Percentiles rank a stretch among this genome's conserved stretches.
Conservation (phyloP, 331 rosid species). For the Malus hybrid region DNA sequence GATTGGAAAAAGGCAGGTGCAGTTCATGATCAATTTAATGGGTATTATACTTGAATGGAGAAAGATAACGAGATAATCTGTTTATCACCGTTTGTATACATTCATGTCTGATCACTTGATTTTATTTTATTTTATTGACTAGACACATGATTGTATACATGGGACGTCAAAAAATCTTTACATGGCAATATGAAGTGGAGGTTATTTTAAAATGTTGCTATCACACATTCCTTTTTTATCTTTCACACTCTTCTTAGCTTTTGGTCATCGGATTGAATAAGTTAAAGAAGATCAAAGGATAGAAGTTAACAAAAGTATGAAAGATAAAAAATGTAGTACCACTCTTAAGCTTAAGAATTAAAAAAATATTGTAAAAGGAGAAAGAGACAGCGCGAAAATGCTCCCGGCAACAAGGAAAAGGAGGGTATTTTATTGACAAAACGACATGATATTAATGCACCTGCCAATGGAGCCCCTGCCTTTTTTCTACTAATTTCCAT, state of each 20-base stretch:
- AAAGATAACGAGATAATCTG: background rate
- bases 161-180: background rate
- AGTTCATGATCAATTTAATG: background rate
- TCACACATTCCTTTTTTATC: no score
- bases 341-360: no score
- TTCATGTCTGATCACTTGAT: background rate
- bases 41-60: background rate
- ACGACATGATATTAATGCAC: background rate
- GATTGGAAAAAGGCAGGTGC: background rate
- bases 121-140: no score
- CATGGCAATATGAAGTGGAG: background rate
- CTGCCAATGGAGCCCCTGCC: background rate
- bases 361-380: no score
- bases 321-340: no score
- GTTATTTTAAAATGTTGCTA: no score
- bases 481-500: background rate
- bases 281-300: no score
- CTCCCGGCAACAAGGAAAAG: background rate
- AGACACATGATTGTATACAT: no score
- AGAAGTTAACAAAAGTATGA: no score
- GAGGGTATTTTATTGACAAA: background rate
- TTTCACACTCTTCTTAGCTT: no score
- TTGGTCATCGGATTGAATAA: fast-evolving
- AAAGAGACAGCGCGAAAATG: background rate
- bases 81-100: no score